phyloP scores from a whole-genome alignment of 1,139 yeast species.

The Entelexis sorbosivorans region DNA sequence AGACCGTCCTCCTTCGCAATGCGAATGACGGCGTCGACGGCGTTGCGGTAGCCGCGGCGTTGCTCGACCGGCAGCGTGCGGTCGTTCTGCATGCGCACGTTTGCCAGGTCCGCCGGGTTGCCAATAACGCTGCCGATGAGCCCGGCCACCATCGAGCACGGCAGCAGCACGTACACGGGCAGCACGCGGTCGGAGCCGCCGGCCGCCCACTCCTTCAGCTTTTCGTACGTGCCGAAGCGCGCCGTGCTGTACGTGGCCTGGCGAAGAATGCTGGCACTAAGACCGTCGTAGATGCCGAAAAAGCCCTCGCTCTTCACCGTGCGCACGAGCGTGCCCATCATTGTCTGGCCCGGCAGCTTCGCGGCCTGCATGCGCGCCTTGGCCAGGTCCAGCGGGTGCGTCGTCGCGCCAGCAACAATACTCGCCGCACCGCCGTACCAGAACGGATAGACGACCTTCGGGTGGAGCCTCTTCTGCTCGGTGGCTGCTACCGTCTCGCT shows the following conservation, averaged over 20 bases:
- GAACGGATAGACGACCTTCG: slow-evolving; percentile 17
- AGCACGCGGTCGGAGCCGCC: slow-evolving; percentile 33
- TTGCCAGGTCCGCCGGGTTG: slow-evolving; percentile 79
- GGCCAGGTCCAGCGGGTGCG: slow-evolving; percentile 74
- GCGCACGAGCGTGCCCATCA: slow-evolving; percentile 48
- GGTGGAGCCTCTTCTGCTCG: not conserved
- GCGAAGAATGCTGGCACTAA: slow-evolving; percentile 69
- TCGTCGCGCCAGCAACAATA: slow-evolving; percentile 34
- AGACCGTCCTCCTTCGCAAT: slow-evolving; percentile 54
- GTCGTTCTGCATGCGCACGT: slow-evolving; percentile 87
- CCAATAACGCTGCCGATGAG: slow-evolving; percentile 77
- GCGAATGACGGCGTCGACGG: slow-evolving; percentile 59
- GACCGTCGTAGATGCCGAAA: slow-evolving; percentile 61
- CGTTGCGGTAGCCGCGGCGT: slow-evolving; percentile 68
- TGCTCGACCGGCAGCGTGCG: slow-evolving; percentile 52
- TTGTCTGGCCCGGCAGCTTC: slow-evolving; percentile 44
- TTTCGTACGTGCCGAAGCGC: slow-evolving; percentile 74
- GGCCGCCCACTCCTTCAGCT: slow-evolving; percentile 43
- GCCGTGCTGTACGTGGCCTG: slow-evolving; percentile 85
- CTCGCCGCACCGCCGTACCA: slow-evolving; percentile 33
- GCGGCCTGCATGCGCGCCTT: slow-evolving; percentile 77
- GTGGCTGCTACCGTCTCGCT: not conserved
- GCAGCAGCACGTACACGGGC: slow-evolving; percentile 44
- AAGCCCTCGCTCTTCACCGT: slow-evolving; percentile 58
- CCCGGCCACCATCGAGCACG: slow-evolving; percentile 76